phyloP scores from a whole-genome alignment of 306 rosid species.

The Leucaena leucocephala region DNA sequence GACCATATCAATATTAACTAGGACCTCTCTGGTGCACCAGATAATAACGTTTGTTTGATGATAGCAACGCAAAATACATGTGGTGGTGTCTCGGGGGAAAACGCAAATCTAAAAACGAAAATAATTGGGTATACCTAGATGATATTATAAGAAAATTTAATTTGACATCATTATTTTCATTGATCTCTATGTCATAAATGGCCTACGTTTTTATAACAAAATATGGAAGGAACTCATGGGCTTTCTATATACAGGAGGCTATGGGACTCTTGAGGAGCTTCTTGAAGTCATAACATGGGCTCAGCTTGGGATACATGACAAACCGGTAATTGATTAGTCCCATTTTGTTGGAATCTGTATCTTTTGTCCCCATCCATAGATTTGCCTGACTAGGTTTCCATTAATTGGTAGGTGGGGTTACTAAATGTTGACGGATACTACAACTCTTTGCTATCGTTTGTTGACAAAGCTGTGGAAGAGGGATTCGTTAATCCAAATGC shows the following conservation, averaged over 20 bases:
- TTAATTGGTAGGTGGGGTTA: slow-evolving; percentile 76
- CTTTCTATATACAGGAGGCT: slow-evolving; percentile 64
- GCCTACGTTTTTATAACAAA: neutral
- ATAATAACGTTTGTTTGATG: neutral
- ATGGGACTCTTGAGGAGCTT: slow-evolving; percentile 96
- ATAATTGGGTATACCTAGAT: neutral
- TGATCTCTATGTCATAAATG: too few relatives aligned
- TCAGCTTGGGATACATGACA: slow-evolving; percentile 97
- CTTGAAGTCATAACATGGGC: slow-evolving; percentile 99
- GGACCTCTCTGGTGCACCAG: neutral
- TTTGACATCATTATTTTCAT: neutral
- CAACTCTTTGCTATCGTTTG: slow-evolving; percentile 79
- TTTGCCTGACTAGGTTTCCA: slow-evolving; percentile 5
- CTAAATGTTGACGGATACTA: slow-evolving; percentile 97
- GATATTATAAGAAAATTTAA: neutral
- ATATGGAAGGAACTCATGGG: neutral
- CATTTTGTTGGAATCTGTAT: slow-evolving; percentile 22
- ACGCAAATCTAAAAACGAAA: too few relatives aligned
- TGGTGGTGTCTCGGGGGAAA: neutral
- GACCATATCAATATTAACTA: neutral
- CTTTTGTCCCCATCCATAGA: neutral
- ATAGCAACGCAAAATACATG: neutral
- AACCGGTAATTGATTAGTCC: slow-evolving; percentile 62
- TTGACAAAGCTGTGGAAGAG: slow-evolving; percentile 97
- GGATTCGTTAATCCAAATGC: slow-evolving; percentile 91